Conservation (phyloP, 2,329 filamentous ascomycete species). For the Exophiala lecanii-corni region DNA sequence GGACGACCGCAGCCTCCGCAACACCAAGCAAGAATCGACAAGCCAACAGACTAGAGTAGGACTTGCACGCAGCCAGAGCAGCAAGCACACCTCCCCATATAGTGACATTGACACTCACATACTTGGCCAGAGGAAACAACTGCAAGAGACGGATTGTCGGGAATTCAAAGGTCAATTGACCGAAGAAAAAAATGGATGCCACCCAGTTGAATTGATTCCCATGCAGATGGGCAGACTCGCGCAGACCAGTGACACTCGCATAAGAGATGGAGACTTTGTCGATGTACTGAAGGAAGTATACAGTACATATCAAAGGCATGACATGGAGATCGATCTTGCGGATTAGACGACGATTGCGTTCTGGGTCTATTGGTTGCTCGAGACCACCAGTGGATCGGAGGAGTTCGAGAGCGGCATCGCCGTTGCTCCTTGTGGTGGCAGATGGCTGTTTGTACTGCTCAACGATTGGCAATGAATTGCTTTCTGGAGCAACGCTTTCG, state of each 20-base stretch:
- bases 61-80: slow-evolving; percentile 36
- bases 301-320: slow-evolving; percentile 39
- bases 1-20: slow-evolving; percentile 52
- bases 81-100: slow-evolving; percentile 32
- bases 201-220: slow-evolving; percentile 38
- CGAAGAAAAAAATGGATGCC: slow-evolving; percentile 41
- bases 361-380: neutral
- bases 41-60: slow-evolving; percentile 47
- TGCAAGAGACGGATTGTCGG: slow-evolving; percentile 38
- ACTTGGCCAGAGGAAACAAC: slow-evolving; percentile 37
- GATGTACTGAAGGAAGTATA: slow-evolving; percentile 32
- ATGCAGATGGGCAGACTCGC: slow-evolving; percentile 19
- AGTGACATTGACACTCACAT: slow-evolving; percentile 34
- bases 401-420: slow-evolving; percentile 1
- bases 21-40: slow-evolving; percentile 52
- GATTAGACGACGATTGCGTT: slow-evolving; percentile 46
- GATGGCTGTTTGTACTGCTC: neutral
- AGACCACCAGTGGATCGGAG: neutral
- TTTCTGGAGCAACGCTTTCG: neutral
- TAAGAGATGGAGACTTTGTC: slow-evolving; percentile 32
- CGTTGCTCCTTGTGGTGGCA: neutral
- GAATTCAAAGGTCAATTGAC: slow-evolving; percentile 37
- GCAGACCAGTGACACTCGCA: slow-evolving; percentile 29
- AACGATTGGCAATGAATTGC: neutral
- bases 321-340: slow-evolving; percentile 63